Percentiles rank a stretch among this genome's conserved stretches.
phyloP scores from a whole-genome alignment of 768 basidiomycete genomes.

The Panaeolus cyanescens region DNA sequence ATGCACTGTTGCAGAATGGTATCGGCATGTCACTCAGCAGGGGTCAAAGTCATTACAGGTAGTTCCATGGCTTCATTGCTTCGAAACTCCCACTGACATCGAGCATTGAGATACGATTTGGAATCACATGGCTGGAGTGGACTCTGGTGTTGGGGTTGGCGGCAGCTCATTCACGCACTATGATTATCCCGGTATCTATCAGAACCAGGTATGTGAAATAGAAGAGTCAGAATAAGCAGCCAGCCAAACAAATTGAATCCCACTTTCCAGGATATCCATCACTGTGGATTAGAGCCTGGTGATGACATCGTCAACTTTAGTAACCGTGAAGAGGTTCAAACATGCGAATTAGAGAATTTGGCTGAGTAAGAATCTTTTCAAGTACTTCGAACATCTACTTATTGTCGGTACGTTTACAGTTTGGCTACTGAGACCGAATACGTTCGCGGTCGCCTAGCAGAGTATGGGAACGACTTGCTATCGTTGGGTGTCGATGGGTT shows the following conservation, averaged over 20 bases:
- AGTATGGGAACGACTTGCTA: conserved; percentile 61
- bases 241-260: background rate
- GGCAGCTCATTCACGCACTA: conserved; percentile 58
- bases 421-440: conserved; percentile 64
- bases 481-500: conserved; percentile 65
- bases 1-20: conserved; percentile 40
- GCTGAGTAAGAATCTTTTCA: conserved; percentile 46
- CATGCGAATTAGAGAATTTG: conserved; percentile 51
- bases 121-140: conserved; percentile 64
- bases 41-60: conserved; percentile 60
- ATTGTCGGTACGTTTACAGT: conserved; percentile 26
- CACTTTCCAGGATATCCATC: conserved; percentile 53
- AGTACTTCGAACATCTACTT: background rate
- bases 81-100: background rate
- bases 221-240: background rate
- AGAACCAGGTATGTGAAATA: conserved; percentile 36
- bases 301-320: conserved; percentile 59
- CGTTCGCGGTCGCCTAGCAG: conserved; percentile 54
- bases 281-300: conserved; percentile 55
- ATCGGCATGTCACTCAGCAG: conserved; percentile 49
- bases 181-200: conserved; percentile 50
- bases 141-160: conserved; percentile 50
- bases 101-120: conserved; percentile 48
- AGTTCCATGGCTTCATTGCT: background rate
- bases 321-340: conserved; percentile 57